These are phyloP conservation scores for Alternaria longipes DNA, from an alignment of 2,329 filamentous ascomycete genomes.

Conservation along the genomic window DNA sequence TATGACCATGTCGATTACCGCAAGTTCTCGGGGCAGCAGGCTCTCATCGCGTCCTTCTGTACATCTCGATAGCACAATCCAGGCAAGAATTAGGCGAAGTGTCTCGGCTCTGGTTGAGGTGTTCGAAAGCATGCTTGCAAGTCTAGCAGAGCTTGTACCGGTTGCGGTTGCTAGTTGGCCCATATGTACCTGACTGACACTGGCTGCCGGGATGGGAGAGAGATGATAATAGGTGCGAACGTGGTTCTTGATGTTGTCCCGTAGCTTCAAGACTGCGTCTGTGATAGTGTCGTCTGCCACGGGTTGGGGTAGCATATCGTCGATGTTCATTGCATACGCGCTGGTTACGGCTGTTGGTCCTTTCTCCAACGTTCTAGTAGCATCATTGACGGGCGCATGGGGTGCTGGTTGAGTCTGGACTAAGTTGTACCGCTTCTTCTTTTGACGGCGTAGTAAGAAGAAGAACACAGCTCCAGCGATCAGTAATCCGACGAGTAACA, in stretches of 20 bases:
- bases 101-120: slow-evolving; percentile 21
- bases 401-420: not conserved
- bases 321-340: slow-evolving; percentile 8
- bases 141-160: slow-evolving; percentile 11
- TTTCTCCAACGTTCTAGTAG: not conserved
- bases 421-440: not conserved
- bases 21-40: slow-evolving; percentile 28
- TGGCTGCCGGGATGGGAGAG: slow-evolving; percentile 1
- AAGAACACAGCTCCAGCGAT: slow-evolving; percentile 13
- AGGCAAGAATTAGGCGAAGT: slow-evolving; percentile 29
- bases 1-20: not conserved
- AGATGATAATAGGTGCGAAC: slow-evolving; percentile 32
- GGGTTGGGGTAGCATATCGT: slow-evolving; percentile 34
- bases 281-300: slow-evolving; percentile 33
- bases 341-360: not conserved
- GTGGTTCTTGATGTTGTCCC: slow-evolving; percentile 40
- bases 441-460: not conserved
- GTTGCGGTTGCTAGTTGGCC: slow-evolving; percentile 19
- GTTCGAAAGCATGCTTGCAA: slow-evolving; percentile 14
- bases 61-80: slow-evolving; percentile 27
- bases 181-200: slow-evolving; percentile 18
- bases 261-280: slow-evolving; percentile 30
- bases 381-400: not conserved
- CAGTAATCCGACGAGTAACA: slow-evolving; percentile 25
- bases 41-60: slow-evolving; percentile 17